phyloP scores from a whole-genome alignment of 192 early-diverging fungal species.

The Backusella circina region DNA sequence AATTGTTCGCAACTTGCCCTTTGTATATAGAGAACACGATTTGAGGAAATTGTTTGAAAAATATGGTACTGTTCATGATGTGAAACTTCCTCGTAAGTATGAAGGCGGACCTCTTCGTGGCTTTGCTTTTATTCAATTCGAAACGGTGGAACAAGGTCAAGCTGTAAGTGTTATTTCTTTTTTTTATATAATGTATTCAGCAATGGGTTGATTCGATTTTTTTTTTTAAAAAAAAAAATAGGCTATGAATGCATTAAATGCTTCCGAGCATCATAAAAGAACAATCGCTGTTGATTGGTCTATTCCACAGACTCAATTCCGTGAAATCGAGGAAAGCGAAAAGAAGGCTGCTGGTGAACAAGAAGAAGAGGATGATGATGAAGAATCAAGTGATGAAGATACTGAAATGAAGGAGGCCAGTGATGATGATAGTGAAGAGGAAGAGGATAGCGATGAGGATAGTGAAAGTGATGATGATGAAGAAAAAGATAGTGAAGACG shows the following conservation, averaged over 20 bases:
- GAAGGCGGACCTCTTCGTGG: slow-evolving; percentile 75
- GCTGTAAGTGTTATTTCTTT: slow-evolving; percentile 22
- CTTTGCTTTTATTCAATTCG: slow-evolving; percentile 90
- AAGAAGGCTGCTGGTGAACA: slow-evolving; percentile 36
- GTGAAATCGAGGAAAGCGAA: slow-evolving; percentile 47
- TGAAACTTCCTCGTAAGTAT: slow-evolving; percentile 72
- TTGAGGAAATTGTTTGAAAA: slow-evolving; percentile 61
- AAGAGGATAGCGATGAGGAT: slow-evolving; percentile 37
- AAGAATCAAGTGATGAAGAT: slow-evolving; percentile 32
- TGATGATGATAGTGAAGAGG: slow-evolving; percentile 26
- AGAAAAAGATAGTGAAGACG: slow-evolving; percentile 38
- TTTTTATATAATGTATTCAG: neutral
- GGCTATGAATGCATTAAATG: slow-evolving; percentile 73
- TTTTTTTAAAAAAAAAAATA: no score
- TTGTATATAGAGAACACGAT: slow-evolving; percentile 64
- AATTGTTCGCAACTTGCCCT: slow-evolving; percentile 87
- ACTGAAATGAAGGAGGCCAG: slow-evolving; percentile 32
- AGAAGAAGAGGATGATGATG: slow-evolving; percentile 33
- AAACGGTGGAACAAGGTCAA: slow-evolving; percentile 64
- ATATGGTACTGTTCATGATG: slow-evolving; percentile 66
- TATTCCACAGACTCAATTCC: slow-evolving; percentile 70
- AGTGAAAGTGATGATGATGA: slow-evolving; percentile 42
- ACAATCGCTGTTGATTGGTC: slow-evolving; percentile 84
- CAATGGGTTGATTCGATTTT: neutral
- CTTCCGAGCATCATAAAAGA: slow-evolving; percentile 63